A percentile compares a stretch with the other conserved stretches of the same genome.
Conservation (phyloP, 2,329 filamentous ascomycete species). For the Colletotrichum sp. region DNA sequence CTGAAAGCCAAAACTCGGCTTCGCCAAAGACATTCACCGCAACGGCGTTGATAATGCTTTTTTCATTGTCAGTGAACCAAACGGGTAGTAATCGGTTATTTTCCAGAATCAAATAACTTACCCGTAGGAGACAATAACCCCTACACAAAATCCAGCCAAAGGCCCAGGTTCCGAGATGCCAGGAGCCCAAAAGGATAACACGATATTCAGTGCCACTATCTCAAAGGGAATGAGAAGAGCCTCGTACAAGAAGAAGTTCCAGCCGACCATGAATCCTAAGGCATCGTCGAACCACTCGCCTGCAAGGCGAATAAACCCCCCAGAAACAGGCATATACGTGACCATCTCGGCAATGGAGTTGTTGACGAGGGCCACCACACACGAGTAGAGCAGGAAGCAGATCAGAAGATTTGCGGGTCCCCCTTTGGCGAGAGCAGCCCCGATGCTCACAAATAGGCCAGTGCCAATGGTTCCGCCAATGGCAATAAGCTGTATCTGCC, state of each 20-base stretch:
- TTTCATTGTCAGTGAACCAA: not conserved
- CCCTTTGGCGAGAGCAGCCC: conserved; percentile 33
- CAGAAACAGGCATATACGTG: conserved; percentile 36
- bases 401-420: conserved; percentile 12
- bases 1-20: conserved; percentile 62
- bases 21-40: conserved; percentile 51
- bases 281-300: conserved; percentile 56
- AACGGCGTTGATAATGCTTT: conserved; percentile 15
- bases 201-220: conserved; percentile 24
- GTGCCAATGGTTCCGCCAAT: conserved; percentile 54
- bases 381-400: conserved; percentile 15
- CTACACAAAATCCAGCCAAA: conserved; percentile 25
- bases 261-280: conserved; percentile 59
- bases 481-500: conserved; percentile 51
- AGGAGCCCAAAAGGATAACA: conserved; percentile 27
- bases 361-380: conserved; percentile 45
- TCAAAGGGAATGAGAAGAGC: conserved; percentile 43
- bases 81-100: not conserved
- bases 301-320: conserved; percentile 10
- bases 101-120: not conserved
- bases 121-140: conserved; percentile 21
- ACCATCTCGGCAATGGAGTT: conserved; percentile 30
- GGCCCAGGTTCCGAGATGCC: conserved; percentile 15
- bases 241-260: conserved; percentile 64
- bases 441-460: conserved; percentile 53